phyloP scores from a whole-genome alignment of 345 rosid species.

The Psidium guajava region DNA sequence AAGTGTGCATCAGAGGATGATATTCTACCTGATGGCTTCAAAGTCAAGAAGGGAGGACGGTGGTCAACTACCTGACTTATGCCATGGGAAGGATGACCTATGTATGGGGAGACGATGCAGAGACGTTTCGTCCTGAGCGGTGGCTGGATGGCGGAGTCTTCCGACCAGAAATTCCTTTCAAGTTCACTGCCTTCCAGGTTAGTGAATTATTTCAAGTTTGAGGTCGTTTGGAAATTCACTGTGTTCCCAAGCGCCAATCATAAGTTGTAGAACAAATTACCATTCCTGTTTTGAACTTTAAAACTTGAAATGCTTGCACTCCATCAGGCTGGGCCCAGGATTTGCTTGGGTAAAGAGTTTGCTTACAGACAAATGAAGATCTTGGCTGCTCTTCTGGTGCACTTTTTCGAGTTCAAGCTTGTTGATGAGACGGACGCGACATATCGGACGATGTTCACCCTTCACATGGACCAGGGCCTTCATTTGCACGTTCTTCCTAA shows the following conservation, averaged over 20 bases:
- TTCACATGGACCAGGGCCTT: slow-evolving; percentile 32
- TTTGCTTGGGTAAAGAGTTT: slow-evolving; percentile 32
- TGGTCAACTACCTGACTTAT: slow-evolving; percentile 11
- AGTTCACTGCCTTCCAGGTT: slow-evolving; percentile 31
- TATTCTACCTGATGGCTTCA: slow-evolving; percentile 25
- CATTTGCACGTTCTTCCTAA: slow-evolving; percentile 15
- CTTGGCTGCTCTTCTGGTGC: slow-evolving; percentile 17
- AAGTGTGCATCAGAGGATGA: slow-evolving; percentile 21
- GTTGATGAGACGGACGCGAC: slow-evolving; percentile 12
- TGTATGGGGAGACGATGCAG: slow-evolving; percentile 29
- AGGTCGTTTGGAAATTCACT: not conserved
- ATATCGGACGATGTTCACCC: slow-evolving; percentile 27
- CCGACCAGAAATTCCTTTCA: slow-evolving; percentile 22
- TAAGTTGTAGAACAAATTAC: not conserved
- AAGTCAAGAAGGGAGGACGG: slow-evolving; percentile 23
- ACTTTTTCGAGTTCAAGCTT: slow-evolving; percentile 20
- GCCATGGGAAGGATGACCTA: slow-evolving; percentile 33
- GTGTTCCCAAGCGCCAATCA: not conserved
- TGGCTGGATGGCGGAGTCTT: slow-evolving; percentile 26
- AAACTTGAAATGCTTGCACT: not conserved
- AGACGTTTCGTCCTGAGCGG: slow-evolving; percentile 24
- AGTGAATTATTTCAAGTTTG: not conserved
- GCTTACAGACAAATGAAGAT: slow-evolving; percentile 34
- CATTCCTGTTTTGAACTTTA: not conserved
- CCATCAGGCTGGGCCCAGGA: slow-evolving; percentile 28